Evolutionary conservation across 2,329 filamentous ascomycete genomes (phyloP), one percentile per base, ranked within the genome.

Genomic region (Tetracladium maxilliforme): DNA sequence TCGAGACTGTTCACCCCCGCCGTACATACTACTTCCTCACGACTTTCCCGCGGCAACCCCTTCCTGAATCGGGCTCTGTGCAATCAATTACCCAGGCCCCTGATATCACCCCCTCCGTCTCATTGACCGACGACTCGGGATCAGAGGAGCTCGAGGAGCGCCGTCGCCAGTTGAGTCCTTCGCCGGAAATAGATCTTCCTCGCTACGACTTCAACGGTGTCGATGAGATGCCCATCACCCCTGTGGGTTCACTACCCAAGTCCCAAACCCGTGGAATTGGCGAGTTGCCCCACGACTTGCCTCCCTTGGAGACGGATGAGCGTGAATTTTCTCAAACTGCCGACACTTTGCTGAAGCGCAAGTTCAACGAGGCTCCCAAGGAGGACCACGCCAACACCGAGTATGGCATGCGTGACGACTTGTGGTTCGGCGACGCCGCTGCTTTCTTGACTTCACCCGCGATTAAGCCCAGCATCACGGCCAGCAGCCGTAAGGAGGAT

Each of bases 11-110:
- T 21, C 87, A 95, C 47, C 90, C 90, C 12, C 79, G 87, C 45
- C 82, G 90, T 51, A 86, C 92, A 23, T 95, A 93, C 60, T 95
- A 92, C 56, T 95, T 86, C 55, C 69, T 98, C 31, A 92, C 83
- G 19, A 92, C 80, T n/a, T 77, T 67, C 43, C 73, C 80, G 23
- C 81, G 78, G 44, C 82, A 87, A 45, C 71, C 82, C 19, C 70
- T 95, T 12, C 82, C 83, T 3, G 69, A 79, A 35, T 64, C 58
- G 21, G n/a, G n/a, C n/a, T n/a, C n/a, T n/a, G n/a, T n/a, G n/a
- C n/a, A n/a, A n/a, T n/a, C n/a, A n/a, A n/a, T n/a, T n/a, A 55
- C 70, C 26, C 57, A 61, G 29, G 58, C 66, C 40, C 49, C 56
- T 40, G 41, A 61, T 35, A 72, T 92, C 32, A 90, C 87, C 4